Evolutionary conservation across 1,139 yeast species (phyloP), one percentile per base, ranked within the genome.

Genomic region (Candida smagusa): DNA sequence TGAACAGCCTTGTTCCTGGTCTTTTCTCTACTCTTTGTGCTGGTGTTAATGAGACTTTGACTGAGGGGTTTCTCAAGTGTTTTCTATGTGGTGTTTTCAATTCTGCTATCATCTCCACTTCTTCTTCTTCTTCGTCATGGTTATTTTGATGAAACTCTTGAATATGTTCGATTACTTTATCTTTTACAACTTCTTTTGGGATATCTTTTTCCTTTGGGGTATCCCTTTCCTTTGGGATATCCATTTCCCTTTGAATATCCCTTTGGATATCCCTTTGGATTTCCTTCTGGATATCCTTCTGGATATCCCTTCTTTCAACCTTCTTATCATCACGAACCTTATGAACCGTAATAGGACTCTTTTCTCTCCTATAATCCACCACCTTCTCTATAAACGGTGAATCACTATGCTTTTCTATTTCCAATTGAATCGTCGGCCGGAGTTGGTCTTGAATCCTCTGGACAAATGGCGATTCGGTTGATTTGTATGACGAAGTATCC

Each of bases 11-110:
- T 3, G 61, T 57, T 1, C 71, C 72, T 0, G 66, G 63, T 19
- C 50, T 54, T 44, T 69, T 72, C 42, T 73, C 79, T 27, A 72
- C 53, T 34, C 74, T 51, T 47, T 75, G 81, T 0, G 80, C 80
- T 4, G 81, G 81, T 0, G 81, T 75, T 23, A 74, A 55, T 1
- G 80, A 73, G 1, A 74, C 65, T 34, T 67, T 67, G 3, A 67
- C 72, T 2, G 72, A 64, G 1, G 68, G 47, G 12, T 50, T 55
- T 35, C 72, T 47, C 11, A 42, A 47, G 33, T 56, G 59, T 23
- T 47, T 26, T 27, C 22, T 19, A 9, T 32, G 29, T 8, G 40
- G 38, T 2, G 40, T 27, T 22, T 25, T 33, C 30, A 11, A 12
- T 21, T 33, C 35, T 12, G 9, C 13, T 3, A 21, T 12, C 21